A percentile compares a stretch with the other conserved stretches of the same genome.
These are phyloP conservation scores for Cyclotella sp. DNA, from an alignment of 108 stramenopile genomes.

Conservation along the genomic window DNA sequence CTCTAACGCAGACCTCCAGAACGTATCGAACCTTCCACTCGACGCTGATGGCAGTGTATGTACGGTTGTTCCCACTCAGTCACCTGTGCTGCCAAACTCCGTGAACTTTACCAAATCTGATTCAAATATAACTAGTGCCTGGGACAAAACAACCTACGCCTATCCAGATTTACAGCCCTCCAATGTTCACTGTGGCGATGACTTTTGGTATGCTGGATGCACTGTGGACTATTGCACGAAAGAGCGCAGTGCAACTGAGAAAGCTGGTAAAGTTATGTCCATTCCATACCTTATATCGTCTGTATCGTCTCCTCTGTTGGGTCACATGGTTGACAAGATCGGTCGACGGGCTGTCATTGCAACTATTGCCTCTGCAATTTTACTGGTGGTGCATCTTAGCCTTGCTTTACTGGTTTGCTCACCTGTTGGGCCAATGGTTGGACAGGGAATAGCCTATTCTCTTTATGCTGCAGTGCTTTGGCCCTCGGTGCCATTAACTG, in stretches of 20 bases:
- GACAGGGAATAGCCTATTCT: conserved; percentile 67
- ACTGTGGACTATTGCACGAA: conserved; percentile 50
- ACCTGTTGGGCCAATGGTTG: conserved; percentile 59
- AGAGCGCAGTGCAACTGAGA: conserved; percentile 47
- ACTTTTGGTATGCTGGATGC: conserved; percentile 56
- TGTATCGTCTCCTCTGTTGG: conserved; percentile 55
- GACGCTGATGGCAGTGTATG: conserved; percentile 32
- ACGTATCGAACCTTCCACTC: conserved; percentile 25
- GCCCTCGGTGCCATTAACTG: conserved; percentile 71
- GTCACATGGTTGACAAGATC: conserved; percentile 62
- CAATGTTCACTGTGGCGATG: conserved; percentile 60
- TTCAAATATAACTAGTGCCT: conserved; percentile 15
- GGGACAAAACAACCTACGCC: conserved; percentile 30
- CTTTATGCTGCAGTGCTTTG: conserved; percentile 71
- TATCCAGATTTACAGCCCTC: conserved; percentile 27
- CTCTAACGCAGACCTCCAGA: conserved; percentile 12
- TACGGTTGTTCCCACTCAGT: conserved; percentile 4
- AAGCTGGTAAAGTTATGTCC: conserved; percentile 56
- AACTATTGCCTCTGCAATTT: conserved; percentile 44
- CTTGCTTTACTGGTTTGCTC: conserved; percentile 33
- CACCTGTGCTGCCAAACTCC: conserved; percentile 28
- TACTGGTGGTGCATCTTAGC: conserved; percentile 53
- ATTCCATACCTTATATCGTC: conserved; percentile 70
- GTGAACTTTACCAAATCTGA: conserved; percentile 22
- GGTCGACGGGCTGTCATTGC: conserved; percentile 60